phyloP scores from a whole-genome alignment of 164 flowering plant species.

The Chimonanthus salicifolius region DNA sequence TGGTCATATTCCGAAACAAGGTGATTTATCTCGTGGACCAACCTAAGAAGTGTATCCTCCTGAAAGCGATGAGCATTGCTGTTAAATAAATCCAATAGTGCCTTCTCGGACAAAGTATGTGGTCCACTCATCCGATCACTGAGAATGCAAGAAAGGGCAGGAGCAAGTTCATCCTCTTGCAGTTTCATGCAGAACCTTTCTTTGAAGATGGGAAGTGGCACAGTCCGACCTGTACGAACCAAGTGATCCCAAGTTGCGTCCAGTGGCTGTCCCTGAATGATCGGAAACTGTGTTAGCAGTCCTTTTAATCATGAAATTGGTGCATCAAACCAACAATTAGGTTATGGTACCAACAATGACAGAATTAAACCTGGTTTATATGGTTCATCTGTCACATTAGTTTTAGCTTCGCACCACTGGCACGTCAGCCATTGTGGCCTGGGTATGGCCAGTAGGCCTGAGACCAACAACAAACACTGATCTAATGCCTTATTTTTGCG shows the following conservation, averaged over 20 bases:
- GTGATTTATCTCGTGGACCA: constrained; percentile 33
- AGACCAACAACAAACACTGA: neutral
- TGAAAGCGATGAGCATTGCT: constrained; percentile 37
- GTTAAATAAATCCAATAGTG: constrained; percentile 53
- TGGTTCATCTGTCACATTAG: neutral
- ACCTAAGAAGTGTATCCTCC: constrained; percentile 29
- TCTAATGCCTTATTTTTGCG: no score
- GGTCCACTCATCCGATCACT: constrained; percentile 16
- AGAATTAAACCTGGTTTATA: neutral
- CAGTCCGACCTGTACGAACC: constrained; percentile 30
- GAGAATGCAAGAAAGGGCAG: constrained; percentile 48
- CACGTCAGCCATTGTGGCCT: neutral
- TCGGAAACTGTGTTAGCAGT: constrained; percentile 4
- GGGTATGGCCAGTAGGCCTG: neutral
- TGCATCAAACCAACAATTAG: neutral
- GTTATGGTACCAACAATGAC: no score
- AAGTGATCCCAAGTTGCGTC: constrained; percentile 73
- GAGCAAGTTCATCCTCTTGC: constrained; percentile 34
- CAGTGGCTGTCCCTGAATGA: constrained; percentile 48
- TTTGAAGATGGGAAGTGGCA: constrained; percentile 51
- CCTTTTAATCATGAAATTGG: neutral
- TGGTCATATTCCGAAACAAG: constrained; percentile 20
- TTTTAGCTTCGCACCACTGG: neutral
- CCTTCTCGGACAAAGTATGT: constrained; percentile 40
- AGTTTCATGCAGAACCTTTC: constrained; percentile 64